Conservation (phyloP, 129 eudicot genomes). For the Arctium minus region DNA sequence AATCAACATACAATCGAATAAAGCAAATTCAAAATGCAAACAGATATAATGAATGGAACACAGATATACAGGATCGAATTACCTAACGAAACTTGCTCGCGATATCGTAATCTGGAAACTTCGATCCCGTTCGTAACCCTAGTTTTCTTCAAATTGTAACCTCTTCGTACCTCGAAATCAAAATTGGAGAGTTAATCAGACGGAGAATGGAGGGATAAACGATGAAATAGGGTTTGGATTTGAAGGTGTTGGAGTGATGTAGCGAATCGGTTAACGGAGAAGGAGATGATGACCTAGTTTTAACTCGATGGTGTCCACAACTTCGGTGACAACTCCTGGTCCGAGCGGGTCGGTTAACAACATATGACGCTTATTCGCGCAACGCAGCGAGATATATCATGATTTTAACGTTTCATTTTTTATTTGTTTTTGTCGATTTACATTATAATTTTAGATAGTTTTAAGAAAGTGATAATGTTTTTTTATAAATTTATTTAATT, state of each 20-base stretch:
- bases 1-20: slow-evolving; percentile 6
- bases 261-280: slow-evolving; percentile 7
- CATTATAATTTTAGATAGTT: too few relatives aligned
- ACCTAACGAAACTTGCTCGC: slow-evolving; percentile 11
- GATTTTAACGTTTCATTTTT: too few relatives aligned
- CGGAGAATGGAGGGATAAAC: neutral
- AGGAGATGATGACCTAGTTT: slow-evolving; percentile 16
- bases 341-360: neutral
- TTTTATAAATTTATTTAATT: too few relatives aligned
- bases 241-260: neutral
- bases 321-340: neutral
- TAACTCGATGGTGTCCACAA: slow-evolving; percentile 2
- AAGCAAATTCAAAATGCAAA: neutral
- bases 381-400: too few relatives aligned
- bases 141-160: neutral
- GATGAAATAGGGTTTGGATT: neutral
- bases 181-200: neutral
- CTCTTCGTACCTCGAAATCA: neutral
- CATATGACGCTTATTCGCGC: too few relatives aligned
- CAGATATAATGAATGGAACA: neutral
- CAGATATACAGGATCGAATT: neutral
- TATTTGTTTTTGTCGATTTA: too few relatives aligned
- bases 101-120: neutral
- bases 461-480: too few relatives aligned
- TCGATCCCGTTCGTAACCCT: slow-evolving; percentile 21